Evolutionary conservation across 2,329 filamentous ascomycete species (phyloP).

Genomic region (Aspergillaceae sp.): DNA sequence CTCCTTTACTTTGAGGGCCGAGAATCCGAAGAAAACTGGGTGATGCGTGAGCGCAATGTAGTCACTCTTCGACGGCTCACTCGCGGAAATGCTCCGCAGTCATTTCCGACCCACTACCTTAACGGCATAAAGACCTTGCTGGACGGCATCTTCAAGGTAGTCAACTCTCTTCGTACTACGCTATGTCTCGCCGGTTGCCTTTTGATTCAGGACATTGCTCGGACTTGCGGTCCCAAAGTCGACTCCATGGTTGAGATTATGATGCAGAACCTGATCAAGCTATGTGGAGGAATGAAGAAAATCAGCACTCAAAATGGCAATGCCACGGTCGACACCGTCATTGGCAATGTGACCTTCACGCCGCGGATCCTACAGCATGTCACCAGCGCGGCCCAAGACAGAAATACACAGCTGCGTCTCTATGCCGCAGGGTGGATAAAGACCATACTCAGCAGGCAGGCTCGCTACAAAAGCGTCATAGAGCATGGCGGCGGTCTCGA

Average conservation of each 20-base stretch:
- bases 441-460: conserved; percentile 69
- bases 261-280: conserved; percentile 80
- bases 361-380: conserved; percentile 78
- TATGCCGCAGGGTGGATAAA: conserved; percentile 77
- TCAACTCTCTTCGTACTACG: conserved; percentile 78
- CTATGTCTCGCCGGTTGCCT: conserved; percentile 78
- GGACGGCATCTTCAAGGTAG: conserved; percentile 80
- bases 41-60: conserved; percentile 72
- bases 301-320: conserved; percentile 82
- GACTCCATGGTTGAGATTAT: conserved; percentile 86
- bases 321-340: conserved; percentile 67
- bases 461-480: conserved; percentile 66
- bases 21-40: conserved; percentile 87
- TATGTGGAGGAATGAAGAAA: conserved; percentile 84
- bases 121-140: conserved; percentile 62
- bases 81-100: conserved; percentile 71
- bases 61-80: conserved; percentile 67
- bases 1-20: conserved; percentile 71
- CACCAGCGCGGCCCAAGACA: conserved; percentile 74
- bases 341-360: conserved; percentile 71
- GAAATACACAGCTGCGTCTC: conserved; percentile 78
- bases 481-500: conserved; percentile 81
- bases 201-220: conserved; percentile 75
- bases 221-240: conserved; percentile 64
- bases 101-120: conserved; percentile 65